Evolutionary conservation across 306 rosid species (phyloP).

Genomic region (Fagus crenata): DNA sequence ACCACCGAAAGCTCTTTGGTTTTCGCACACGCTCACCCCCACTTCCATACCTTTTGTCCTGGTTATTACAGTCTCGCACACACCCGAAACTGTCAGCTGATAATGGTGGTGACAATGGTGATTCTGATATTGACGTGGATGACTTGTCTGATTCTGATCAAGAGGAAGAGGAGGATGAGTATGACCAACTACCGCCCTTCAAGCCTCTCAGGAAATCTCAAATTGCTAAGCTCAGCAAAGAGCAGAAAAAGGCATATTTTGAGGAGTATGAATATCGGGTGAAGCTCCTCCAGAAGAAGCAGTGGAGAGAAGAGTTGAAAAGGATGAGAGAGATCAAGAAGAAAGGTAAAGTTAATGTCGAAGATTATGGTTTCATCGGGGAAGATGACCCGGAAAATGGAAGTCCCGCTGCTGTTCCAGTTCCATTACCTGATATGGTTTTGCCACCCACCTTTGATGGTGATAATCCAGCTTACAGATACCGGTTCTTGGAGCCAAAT

Average conservation of each 20-base stretch:
- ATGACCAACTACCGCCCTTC: constrained; percentile 94
- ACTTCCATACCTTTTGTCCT: constrained; percentile 85
- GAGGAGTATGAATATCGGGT: constrained; percentile 98
- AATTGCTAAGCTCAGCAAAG: constrained; percentile 76
- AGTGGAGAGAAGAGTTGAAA: constrained; percentile 92
- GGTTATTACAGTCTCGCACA: constrained; percentile 84
- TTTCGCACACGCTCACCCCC: constrained; percentile 86
- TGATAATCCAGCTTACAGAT: constrained; percentile 82
- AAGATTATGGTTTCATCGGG: constrained; percentile 51
- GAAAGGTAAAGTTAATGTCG: constrained; percentile 51
- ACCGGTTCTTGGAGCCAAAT: constrained; percentile 94
- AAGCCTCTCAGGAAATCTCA: constrained; percentile 90
- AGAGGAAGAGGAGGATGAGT: constrained; percentile 90
- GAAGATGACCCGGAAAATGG: constrained; percentile 84
- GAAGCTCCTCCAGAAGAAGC: constrained; percentile 91
- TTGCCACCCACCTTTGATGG: constrained; percentile 96
- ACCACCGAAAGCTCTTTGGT: constrained; percentile 82
- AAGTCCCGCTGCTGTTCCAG: constrained; percentile 92
- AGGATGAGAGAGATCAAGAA: constrained; percentile 91
- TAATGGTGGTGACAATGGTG: constrained; percentile 89
- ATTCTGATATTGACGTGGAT: constrained; percentile 85
- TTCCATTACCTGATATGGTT: constrained; percentile 91
- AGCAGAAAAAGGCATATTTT: constrained; percentile 77
- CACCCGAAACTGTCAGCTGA: constrained; percentile 90
- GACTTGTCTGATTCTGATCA: constrained; percentile 86